Evolutionary conservation across 371 early-diverging fungal genomes (phyloP), one percentile per base, ranked within the genome.

Genomic region (Lichtheimia ramosa): DNA sequence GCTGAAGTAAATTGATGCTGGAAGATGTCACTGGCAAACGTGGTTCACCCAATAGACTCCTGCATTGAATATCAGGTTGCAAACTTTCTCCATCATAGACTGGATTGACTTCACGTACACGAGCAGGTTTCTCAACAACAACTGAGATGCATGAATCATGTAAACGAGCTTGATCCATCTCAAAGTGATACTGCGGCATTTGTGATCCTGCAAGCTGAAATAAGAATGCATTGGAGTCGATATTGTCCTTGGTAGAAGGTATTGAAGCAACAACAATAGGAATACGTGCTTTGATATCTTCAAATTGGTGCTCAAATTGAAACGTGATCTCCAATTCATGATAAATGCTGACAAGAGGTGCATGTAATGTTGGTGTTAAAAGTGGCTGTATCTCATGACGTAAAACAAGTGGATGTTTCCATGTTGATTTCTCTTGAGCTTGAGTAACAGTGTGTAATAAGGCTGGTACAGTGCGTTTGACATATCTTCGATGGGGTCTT

Each of bases 231-330:
- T 46, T 46, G n/a, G 1, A 40, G 15, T 20, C 40, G 28, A 10
- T 6, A n/a, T 28, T 34, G 42, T 60, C 34, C 39, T 58, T 41
- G 34, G 23, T 18, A 7, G 58, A 58, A 14, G 70, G 66, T 8
- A 63, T 58, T n/a, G 70, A 70, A 50, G 66, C 66, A 53, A 70
- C 56, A 25, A 63, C 60, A 43, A 70, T 61, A 48, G 70, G 70
- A 39, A 70, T 58, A 52, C 63, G 63, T 10, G 62, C 66, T 16
- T 58, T 63, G 51, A 70, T 65, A 15, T 58, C 58, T 52, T 70
- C 70, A 40, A 70, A 66, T 28, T 48, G 41, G 40, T 70, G 63
- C 41, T 63, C 64, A 27, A 70, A 66, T 51, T 65, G 66, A n/a
- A 70, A 60, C 6, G 66, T 63, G 34, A 70, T 58, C 41, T 70